These are phyloP conservation scores for Saturnispora dispora DNA, from an alignment of 805 yeast species.

Conservation along the genomic window DNA sequence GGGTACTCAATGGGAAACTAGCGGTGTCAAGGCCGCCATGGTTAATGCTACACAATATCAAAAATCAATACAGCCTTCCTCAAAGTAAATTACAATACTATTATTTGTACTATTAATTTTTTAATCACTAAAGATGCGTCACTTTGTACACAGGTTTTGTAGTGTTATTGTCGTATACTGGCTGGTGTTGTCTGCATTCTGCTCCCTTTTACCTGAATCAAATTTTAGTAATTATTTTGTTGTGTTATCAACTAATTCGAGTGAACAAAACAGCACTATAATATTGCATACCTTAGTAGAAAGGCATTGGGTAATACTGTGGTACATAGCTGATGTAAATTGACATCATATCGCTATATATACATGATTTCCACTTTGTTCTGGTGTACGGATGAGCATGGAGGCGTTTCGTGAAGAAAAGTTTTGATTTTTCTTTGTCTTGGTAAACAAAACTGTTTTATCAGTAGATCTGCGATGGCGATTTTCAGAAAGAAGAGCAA, in stretches of 20 bases:
- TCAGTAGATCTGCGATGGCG: conserved; percentile 29
- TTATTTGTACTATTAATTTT: not conserved
- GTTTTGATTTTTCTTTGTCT: not conserved
- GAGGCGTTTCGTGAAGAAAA: not conserved
- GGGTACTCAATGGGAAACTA: conserved; percentile 7
- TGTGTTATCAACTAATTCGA: no score
- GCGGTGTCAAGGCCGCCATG: conserved; percentile 12
- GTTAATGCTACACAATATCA: conserved; percentile 7
- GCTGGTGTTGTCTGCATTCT: no score
- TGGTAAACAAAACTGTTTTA: not conserved
- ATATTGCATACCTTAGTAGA: no score
- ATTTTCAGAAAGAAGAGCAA: conserved; percentile 31
- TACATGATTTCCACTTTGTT: not conserved
- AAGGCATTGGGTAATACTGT: no score
- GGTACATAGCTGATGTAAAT: not conserved
- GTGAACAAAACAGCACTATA: no score
- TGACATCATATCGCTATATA: not conserved
- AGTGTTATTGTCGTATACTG: no score
- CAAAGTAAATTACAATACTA: not conserved
- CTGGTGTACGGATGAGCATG: not conserved
- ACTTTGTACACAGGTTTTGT: no score
- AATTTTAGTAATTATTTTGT: no score
- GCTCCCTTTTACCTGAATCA: no score
- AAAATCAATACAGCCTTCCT: not conserved
- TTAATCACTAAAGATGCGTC: not conserved